Percentiles rank a stretch among this genome's conserved stretches.
Evolutionary conservation across 2,329 filamentous ascomycete species (phyloP).

Genomic region (Podosphaera aphanis): DNA sequence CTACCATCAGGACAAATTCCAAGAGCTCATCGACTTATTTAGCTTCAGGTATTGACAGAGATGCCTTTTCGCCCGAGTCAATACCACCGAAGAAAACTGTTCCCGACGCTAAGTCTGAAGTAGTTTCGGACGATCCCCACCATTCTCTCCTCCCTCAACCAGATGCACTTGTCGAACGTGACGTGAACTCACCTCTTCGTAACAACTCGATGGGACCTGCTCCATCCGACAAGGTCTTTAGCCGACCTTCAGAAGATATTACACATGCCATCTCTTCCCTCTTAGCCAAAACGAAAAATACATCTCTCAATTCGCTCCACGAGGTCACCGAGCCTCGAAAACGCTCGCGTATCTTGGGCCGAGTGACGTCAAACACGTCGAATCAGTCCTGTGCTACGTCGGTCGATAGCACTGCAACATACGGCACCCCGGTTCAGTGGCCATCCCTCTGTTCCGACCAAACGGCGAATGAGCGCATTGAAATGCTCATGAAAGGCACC

Average conservation of each 20-base stretch:
- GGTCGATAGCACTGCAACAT: conserved; percentile 18
- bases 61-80: neutral
- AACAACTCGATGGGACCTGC: conserved; percentile 8
- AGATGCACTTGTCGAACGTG: neutral
- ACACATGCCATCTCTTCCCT: conserved; percentile 13
- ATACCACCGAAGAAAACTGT: conserved; percentile 2
- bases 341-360: conserved; percentile 24
- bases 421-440: conserved; percentile 12
- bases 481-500: conserved; percentile 10
- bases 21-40: too few species aligned
- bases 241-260: conserved; percentile 6
- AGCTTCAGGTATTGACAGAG: neutral
- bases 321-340: conserved; percentile 12
- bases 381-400: conserved; percentile 19
- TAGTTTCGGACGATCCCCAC: neutral
- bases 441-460: conserved; percentile 4
- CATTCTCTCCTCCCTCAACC: neutral
- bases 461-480: conserved; percentile 8
- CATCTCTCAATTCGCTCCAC: conserved; percentile 3
- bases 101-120: neutral
- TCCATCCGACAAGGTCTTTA: conserved; percentile 5
- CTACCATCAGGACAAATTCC: neutral
- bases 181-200: conserved; percentile 12
- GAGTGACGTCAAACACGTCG: conserved; percentile 33
- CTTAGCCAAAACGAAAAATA: conserved; percentile 13